These are phyloP conservation scores for Catharanthus roseus DNA, from an alignment of 257 asterid genomes.

Conservation along the genomic window DNA sequence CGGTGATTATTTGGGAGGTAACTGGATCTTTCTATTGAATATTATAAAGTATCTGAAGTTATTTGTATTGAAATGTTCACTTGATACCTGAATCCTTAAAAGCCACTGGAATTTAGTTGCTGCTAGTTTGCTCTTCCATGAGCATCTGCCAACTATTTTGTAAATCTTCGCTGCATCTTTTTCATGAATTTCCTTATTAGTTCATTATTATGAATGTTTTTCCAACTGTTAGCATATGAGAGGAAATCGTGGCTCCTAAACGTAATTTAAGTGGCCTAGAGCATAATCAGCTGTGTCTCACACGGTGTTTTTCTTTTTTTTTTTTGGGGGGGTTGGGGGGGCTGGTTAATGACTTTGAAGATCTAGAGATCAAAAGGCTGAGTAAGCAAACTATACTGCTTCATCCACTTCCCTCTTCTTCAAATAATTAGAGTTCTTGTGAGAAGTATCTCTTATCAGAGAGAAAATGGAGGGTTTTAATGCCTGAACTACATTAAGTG, in stretches of 20 bases:
- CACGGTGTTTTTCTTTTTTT: too few species aligned
- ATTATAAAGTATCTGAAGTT: not conserved
- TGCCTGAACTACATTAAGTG: not conserved
- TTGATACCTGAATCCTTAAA: too few species aligned
- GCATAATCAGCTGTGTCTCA: not conserved
- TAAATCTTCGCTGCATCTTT: too few species aligned
- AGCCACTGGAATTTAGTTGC: too few species aligned
- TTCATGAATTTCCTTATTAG: not conserved
- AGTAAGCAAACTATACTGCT: not conserved
- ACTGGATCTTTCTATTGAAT: slow-evolving; percentile 4
- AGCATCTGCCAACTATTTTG: not conserved
- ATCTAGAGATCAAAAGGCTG: not conserved
- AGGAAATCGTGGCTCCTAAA: not conserved
- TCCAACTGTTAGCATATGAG: not conserved
- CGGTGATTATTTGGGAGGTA: slow-evolving; percentile 84
- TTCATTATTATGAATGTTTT: not conserved
- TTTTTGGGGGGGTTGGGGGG: not conserved
- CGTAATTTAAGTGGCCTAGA: not conserved
- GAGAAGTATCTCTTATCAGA: too few species aligned
- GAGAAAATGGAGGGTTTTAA: not conserved
- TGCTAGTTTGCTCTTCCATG: not conserved
- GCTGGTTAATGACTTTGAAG: too few species aligned
- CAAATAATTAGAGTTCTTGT: too few species aligned
- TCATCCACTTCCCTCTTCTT: not conserved
- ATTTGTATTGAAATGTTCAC: not conserved